Evolutionary conservation across 1,139 yeast genomes (phyloP), one percentile per base, ranked within the genome.

Genomic region (Hyphopichia khmerensis): DNA sequence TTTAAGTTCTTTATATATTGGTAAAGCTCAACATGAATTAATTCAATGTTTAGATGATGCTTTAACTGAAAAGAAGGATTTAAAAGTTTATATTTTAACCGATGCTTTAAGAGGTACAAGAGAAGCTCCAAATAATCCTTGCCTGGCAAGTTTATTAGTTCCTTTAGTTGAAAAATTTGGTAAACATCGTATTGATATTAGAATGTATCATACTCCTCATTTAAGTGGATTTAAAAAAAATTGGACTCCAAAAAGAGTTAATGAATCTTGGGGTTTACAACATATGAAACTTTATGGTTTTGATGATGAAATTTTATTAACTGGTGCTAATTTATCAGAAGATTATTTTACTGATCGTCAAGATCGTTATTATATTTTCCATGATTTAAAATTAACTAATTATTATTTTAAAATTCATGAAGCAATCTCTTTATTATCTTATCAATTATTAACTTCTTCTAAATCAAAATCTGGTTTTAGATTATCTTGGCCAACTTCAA

Each of bases 211-310:
- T 53, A 93, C 99, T 0, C 99, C 99, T 0, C 84, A 84, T 49
- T 75, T 88, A 50, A 69, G 77, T 38, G 96, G 96, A 0, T 58
- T 87, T 45, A 75, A 79, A 44, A 82, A 83, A 55, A 56, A 67
- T 16, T 43, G 87, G 39, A 74, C 90, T 3, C 99, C 99, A 0
- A 84, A 79, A 45, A 74, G 99, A 48, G 74, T 91, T 48, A 90
- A 91, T 60, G 99, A 93, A 66, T 93, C 96, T 7, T 79, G 77
- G 67, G 99, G 99, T 0, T 72, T 93, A 41, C 99, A 93, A 64
- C 99, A 93, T 60, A 95, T 93, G 99, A 93, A 93, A 62, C 75
- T 95, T 33, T 93, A 93, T 59, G 99, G 99, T 1, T 83, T 90
- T 56, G 99, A 93, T 61, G 82, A 90, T 55, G 96, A 90, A 57